Evolutionary conservation across 495 filamentous ascomycete species (phyloP), one percentile per base, ranked within the genome.

Genomic region (Melanomma pulvis-pyrius): DNA sequence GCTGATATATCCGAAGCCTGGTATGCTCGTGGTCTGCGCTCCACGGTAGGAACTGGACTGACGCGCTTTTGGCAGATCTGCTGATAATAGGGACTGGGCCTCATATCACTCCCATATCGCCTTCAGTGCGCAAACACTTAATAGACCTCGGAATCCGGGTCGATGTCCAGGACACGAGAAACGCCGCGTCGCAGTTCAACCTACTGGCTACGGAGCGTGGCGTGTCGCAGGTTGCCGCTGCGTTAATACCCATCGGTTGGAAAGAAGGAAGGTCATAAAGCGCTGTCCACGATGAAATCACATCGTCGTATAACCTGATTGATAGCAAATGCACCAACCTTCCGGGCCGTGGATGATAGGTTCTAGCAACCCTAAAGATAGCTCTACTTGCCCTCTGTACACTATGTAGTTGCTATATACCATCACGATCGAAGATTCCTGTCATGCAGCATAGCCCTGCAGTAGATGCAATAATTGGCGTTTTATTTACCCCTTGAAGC

Each of bases 111-210:
- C 91, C 92, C 2, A 71, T 98, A 7, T 87, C 89, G n/a, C 89
- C 91, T 0, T 82, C 85, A 65, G 89, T 90, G 53, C 85, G 89
- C 68, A 79, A 81, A 63, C 79, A 84, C 65, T 86, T 99, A 59
- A 89, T 87, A 70, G 83, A 83, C 24, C 67, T 98, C 59, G 94
- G 94, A 0, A 88, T 99, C 62, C 82, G 91, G 63, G 79, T 98
- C 28, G 94, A 99, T 71, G 83, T 97, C 13, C 84, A 91, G 75
- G 94, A 97, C 80, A 99, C 94, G 36, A 81, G 92, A 62, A 97
- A 97, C 79, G 94, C 94, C 22, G 92, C 93, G 19, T 88, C 92
- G 58, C 92, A 93, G 74, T 92, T 92, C 70, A 83, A 87, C 59
- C 82, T 92, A 69, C 74, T 92, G 41, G 82, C 81, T 39, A 87